These are phyloP conservation scores for Talaromyces pinophilus DNA, from an alignment of 2,329 filamentous ascomycete species.

Conservation along the genomic window DNA sequence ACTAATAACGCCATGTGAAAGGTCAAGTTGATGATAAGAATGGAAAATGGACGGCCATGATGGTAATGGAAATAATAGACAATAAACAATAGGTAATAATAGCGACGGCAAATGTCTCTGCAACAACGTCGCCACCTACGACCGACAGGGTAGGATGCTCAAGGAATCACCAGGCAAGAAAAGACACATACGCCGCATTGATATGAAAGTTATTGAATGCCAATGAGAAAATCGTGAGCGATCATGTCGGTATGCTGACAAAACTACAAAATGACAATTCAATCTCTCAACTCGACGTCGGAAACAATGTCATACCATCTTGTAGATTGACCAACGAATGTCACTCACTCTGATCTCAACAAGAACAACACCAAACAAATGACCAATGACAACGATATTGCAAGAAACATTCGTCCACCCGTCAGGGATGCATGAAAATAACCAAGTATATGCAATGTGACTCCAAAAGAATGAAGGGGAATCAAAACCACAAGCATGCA, in stretches of 20 bases:
- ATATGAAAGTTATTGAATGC: constrained; percentile 9
- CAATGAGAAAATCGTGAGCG: background rate
- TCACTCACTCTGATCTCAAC: background rate
- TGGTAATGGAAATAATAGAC: constrained; percentile 3
- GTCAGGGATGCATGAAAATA: constrained; percentile 20
- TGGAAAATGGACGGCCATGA: background rate
- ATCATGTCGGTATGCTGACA: background rate
- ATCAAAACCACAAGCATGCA: constrained; percentile 5
- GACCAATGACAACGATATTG: constrained; percentile 12
- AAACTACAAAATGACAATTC: background rate
- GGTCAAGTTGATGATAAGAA: constrained; percentile 11
- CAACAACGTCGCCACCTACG: constrained; percentile 8
- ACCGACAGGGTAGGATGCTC: constrained; percentile 3
- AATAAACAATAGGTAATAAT: constrained; percentile 4
- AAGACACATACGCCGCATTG: constrained; percentile 12
- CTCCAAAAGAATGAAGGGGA: constrained; percentile 17
- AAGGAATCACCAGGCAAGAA: constrained; percentile 4
- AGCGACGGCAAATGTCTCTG: constrained; percentile 3
- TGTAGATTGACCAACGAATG: constrained; percentile 1
- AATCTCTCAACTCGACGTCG: background rate
- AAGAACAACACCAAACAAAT: constrained; percentile 9
- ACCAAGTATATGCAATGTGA: constrained; percentile 24
- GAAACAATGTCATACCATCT: background rate
- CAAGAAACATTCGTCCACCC: constrained; percentile 17
- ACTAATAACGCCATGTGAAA: constrained; percentile 16